Base-by-base conservation (phyloP, 2,329 filamentous ascomycete species). In the Tolypocladium album region DNA sequence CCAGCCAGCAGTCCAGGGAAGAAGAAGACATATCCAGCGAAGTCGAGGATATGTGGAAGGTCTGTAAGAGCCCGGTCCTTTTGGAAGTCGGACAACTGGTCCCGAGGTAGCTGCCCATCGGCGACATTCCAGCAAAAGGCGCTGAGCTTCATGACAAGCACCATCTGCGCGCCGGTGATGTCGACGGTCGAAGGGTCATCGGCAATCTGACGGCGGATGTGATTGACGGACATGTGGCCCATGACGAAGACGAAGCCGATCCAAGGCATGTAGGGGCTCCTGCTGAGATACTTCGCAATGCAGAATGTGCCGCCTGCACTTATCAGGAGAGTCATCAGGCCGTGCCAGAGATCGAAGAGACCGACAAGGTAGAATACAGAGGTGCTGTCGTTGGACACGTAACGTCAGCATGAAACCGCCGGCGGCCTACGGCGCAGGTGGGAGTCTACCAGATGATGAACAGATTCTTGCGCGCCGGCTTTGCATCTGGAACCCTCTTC, bases 61-160 rank as follows among this genome's bases (percentile, higher is more conserved):
- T 89, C 76, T 58, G 79, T 81, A 50, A 99, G 82, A 55, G 89
- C 88, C 38, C 90, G 86, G 64, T 92, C 89, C 69, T 88, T 92
- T 72, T 99, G 94, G 55, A 88, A 85, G 57, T 94, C 90, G 0
- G 89, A 90, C n/a, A 99, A 83, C 61, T 92, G 85, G 52, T 88
- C 82, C 22, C 88, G 85, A 3, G 90, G 86, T 24, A 96, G 80
- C 61, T 88, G 86, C 24, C 94, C 95, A 72, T 99, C 94, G 68
- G 94, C 92, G 11, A 97, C 88, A 71, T 97, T 97, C 94, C 94
- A 99, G 77, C 91, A 96, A 71, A 99, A 99, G 6, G 93, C 89
- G 27, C 87, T 91, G 42, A 99, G 84, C 75, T 99, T 99, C 91
- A 99, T 99, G 64, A 97, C 88, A 67, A 97, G 77, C 40, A 99